phyloP scores from a whole-genome alignment of 2,329 filamentous ascomycete species.

The Knufia petricola region DNA sequence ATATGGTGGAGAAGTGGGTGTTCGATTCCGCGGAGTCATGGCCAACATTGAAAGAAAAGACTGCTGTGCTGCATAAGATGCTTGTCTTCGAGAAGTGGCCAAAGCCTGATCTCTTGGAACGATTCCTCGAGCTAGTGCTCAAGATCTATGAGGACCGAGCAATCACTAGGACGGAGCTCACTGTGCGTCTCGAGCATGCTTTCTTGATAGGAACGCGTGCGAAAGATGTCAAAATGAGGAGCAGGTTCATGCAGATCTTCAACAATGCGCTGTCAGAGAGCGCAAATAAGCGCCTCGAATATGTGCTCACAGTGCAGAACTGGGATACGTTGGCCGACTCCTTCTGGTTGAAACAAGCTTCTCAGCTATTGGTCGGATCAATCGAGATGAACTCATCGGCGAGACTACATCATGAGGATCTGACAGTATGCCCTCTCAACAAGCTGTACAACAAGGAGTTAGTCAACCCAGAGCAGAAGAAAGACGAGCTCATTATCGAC shows the following conservation, averaged over 20 bases:
- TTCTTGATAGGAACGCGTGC: conserved; percentile 93
- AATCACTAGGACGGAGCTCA: conserved; percentile 88
- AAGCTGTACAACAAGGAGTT: conserved; percentile 53
- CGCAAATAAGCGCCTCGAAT: conserved; percentile 77
- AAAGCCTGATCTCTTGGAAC: conserved; percentile 76
- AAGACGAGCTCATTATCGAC: conserved; percentile 61
- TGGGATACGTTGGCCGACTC: conserved; percentile 93
- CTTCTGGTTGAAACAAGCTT: conserved; percentile 94
- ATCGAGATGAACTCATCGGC: conserved; percentile 74
- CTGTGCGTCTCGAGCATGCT: conserved; percentile 93
- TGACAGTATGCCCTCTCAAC: conserved; percentile 65
- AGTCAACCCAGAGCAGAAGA: conserved; percentile 60
- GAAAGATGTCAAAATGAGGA: conserved; percentile 91
- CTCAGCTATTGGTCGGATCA: conserved; percentile 82
- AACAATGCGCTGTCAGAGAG: conserved; percentile 90
- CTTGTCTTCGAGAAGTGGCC: conserved; percentile 78
- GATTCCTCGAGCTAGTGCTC: conserved; percentile 92
- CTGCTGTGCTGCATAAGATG: conserved; percentile 98
- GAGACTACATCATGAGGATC: conserved; percentile 74
- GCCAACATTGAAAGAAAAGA: conserved; percentile 97
- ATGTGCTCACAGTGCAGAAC: conserved; percentile 84
- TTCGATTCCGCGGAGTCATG: conserved; percentile 92
- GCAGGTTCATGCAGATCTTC: conserved; percentile 92
- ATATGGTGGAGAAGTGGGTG: conserved; percentile 92
- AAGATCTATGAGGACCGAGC: conserved; percentile 97